Evolutionary conservation across 1,139 yeast genomes (phyloP).

Genomic region (Lodderomyces margitis): DNA sequence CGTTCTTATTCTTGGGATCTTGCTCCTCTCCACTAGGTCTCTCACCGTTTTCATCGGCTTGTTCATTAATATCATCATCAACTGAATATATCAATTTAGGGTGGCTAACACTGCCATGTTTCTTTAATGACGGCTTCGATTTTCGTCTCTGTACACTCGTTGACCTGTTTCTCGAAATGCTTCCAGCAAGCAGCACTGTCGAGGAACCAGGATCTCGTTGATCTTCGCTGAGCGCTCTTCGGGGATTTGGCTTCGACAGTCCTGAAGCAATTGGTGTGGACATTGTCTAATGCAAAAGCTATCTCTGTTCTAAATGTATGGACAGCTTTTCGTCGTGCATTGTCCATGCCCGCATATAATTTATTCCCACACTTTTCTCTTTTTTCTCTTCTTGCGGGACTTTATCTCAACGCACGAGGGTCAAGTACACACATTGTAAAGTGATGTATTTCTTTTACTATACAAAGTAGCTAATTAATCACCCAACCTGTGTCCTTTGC

Average conservation of each 20-base stretch:
- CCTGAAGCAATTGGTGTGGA: slow-evolving; percentile 3
- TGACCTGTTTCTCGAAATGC: slow-evolving; percentile 11
- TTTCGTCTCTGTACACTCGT: slow-evolving; percentile 11
- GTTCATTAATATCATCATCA: slow-evolving; percentile 62
- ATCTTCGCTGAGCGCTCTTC: background rate
- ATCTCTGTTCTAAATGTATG: no score
- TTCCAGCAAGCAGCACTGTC: slow-evolving; percentile 3
- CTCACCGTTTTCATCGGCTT: slow-evolving; percentile 51
- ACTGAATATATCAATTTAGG: slow-evolving; percentile 57
- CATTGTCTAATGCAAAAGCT: slow-evolving; percentile 1
- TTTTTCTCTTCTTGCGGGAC: no score
- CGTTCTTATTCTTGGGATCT: slow-evolving; percentile 23
- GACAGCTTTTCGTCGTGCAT: no score
- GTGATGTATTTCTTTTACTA: no score
- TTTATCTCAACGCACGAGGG: no score
- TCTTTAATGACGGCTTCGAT: slow-evolving; percentile 24
- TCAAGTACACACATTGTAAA: no score
- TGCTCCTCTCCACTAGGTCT: slow-evolving; percentile 25
- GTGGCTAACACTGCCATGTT: slow-evolving; percentile 23
- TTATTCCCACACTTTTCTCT: background rate
- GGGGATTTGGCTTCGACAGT: background rate
- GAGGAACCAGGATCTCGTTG: slow-evolving; percentile 3
- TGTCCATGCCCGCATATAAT: no score
- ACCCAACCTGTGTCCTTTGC: slow-evolving; percentile 38
- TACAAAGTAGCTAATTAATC: slow-evolving; percentile 13